A percentile compares a stretch with the other conserved stretches of the same genome.
Conservation (phyloP, 2,329 filamentous ascomycete genomes). For the Westerdykella ornata region DNA sequence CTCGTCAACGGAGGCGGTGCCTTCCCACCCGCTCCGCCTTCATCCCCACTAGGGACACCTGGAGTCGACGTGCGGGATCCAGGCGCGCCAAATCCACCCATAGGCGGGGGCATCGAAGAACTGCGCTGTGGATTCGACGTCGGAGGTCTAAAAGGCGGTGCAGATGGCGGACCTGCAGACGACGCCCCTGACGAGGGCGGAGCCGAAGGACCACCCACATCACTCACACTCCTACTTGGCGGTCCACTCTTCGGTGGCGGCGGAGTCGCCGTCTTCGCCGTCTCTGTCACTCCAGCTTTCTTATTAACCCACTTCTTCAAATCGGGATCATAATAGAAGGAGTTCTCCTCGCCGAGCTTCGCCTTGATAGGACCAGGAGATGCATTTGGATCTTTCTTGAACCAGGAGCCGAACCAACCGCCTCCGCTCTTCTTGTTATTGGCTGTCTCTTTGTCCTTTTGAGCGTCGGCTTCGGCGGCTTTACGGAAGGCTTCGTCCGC, state of each 20-base stretch:
- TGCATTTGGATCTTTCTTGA: conserved; percentile 64
- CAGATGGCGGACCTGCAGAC: background rate
- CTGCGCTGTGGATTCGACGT: conserved; percentile 16
- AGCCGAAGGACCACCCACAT: background rate
- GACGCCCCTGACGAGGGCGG: background rate
- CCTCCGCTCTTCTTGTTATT: conserved; percentile 47
- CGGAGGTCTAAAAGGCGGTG: conserved; percentile 9
- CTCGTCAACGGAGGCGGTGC: conserved; percentile 18
- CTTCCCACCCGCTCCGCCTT: conserved; percentile 11
- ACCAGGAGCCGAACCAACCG: conserved; percentile 83
- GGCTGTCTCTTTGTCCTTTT: conserved; percentile 45
- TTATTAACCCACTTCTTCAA: conserved; percentile 98
- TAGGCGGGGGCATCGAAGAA: conserved; percentile 36
- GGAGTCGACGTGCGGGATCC: conserved; percentile 29
- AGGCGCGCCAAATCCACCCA: conserved; percentile 10
- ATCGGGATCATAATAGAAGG: conserved; percentile 92
- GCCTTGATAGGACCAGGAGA: conserved; percentile 68
- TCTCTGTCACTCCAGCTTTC: conserved; percentile 63
- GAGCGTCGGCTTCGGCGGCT: conserved; percentile 66
- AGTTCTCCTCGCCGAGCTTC: conserved; percentile 88
- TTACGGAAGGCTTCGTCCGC: conserved; percentile 81
- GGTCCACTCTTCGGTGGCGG: conserved; percentile 64
- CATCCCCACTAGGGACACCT: conserved; percentile 25
- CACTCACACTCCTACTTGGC: conserved; percentile 39
- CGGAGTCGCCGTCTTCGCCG: conserved; percentile 52